Conservation (phyloP, 768 basidiomycete species). For the Podaxis sp. region DNA sequence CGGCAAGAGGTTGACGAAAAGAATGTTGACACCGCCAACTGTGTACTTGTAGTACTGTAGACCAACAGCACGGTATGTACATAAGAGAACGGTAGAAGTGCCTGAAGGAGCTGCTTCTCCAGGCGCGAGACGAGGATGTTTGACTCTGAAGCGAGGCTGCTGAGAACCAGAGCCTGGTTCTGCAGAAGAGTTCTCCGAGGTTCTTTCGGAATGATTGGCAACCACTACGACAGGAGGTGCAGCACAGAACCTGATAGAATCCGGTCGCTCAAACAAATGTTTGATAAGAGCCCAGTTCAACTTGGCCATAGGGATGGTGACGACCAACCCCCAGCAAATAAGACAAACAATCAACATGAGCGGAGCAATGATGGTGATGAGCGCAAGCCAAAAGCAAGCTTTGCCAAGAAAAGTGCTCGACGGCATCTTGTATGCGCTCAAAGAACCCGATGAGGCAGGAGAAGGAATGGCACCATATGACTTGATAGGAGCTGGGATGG, state of each 20-base stretch:
- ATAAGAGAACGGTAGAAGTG: constrained; percentile 85
- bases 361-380: constrained; percentile 81
- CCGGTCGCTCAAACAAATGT: constrained; percentile 75
- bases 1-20: constrained; percentile 93
- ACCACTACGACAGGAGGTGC: constrained; percentile 75
- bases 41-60: constrained; percentile 98
- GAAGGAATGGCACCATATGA: constrained; percentile 66
- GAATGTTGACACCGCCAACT: constrained; percentile 95
- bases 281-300: constrained; percentile 93
- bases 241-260: constrained; percentile 88
- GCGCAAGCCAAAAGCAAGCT: constrained; percentile 77
- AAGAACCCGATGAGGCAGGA: constrained; percentile 24
- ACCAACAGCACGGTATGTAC: constrained; percentile 90
- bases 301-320: constrained; percentile 98
- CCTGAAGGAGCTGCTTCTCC: constrained; percentile 90
- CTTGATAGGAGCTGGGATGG: constrained; percentile 44
- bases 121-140: constrained; percentile 71
- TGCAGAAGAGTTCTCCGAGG: constrained; percentile 16
- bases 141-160: constrained; percentile 53
- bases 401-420: constrained; percentile 61
- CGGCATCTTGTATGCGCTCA: constrained; percentile 26
- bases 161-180: constrained; percentile 21
- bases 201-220: constrained; percentile 20
- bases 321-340: constrained; percentile 91
- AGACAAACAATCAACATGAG: constrained; percentile 84